These are phyloP conservation scores for Chaetomium strumarium DNA, from an alignment of 2,329 filamentous ascomycete genomes.

Conservation along the genomic window DNA sequence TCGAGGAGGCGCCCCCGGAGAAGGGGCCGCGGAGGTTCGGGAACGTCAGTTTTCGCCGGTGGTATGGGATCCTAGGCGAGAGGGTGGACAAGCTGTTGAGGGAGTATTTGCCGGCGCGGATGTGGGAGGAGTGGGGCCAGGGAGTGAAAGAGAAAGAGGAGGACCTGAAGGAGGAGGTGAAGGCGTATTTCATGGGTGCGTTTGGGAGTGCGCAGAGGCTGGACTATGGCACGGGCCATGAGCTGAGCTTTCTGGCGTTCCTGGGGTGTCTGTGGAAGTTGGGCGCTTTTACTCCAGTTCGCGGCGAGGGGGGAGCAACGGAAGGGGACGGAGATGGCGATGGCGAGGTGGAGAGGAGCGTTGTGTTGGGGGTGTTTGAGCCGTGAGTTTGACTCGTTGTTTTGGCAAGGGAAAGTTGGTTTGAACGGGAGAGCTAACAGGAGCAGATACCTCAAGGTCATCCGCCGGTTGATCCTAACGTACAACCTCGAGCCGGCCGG, in stretches of 20 bases:
- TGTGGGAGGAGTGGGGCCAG: background rate
- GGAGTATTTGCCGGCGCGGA: conserved; percentile 44
- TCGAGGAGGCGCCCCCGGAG: conserved; percentile 77
- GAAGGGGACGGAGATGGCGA: conserved; percentile 27
- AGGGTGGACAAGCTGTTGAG: conserved; percentile 51
- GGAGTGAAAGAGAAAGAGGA: background rate
- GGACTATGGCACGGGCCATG: conserved; percentile 95
- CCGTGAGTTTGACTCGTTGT: conserved; percentile 55
- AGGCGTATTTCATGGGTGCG: conserved; percentile 71
- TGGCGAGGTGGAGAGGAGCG: conserved; percentile 64
- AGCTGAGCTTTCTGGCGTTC: conserved; percentile 91
- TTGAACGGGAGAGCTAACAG: conserved; percentile 5
- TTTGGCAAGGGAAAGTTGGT: background rate
- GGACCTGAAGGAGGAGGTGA: conserved; percentile 53
- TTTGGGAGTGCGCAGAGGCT: conserved; percentile 86
- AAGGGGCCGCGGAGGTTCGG: conserved; percentile 84
- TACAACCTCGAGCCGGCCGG: conserved; percentile 95
- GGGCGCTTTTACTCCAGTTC: conserved; percentile 57
- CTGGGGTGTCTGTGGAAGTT: conserved; percentile 88
- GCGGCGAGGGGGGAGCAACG: conserved; percentile 44
- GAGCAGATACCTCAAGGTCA: conserved; percentile 66
- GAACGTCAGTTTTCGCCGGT: conserved; percentile 82
- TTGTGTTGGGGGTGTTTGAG: conserved; percentile 77
- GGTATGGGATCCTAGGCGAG: conserved; percentile 65
- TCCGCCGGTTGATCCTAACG: conserved; percentile 76